phyloP scores from a whole-genome alignment of 768 basidiomycete species.

The Agaricus sinodeliciosus region DNA sequence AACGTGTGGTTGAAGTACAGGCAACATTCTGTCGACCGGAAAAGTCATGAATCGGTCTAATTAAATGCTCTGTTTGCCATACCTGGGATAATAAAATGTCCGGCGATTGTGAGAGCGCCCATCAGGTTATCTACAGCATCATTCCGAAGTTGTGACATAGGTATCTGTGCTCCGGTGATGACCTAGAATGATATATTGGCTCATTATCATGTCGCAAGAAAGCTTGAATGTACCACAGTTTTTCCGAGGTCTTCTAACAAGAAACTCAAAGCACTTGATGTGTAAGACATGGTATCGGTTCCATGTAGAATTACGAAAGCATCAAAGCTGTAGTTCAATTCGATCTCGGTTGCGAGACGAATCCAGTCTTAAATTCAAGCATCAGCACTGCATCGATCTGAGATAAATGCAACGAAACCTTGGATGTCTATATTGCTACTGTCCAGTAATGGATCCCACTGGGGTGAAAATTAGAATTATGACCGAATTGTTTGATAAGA shows the following conservation, averaged over 20 bases:
- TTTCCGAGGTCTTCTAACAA: slow-evolving; percentile 90
- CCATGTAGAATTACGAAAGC: slow-evolving; percentile 90
- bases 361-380: slow-evolving; percentile 63
- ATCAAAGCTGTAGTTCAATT: slow-evolving; percentile 89
- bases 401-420: slow-evolving; percentile 33
- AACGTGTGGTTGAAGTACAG: slow-evolving; percentile 89
- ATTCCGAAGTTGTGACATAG: slow-evolving; percentile 85
- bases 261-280: slow-evolving; percentile 85
- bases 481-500: slow-evolving; percentile 4
- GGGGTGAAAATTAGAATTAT: slow-evolving; percentile 11
- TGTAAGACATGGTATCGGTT: slow-evolving; percentile 89
- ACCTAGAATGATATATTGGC: slow-evolving; percentile 40
- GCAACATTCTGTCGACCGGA: slow-evolving; percentile 53
- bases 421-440: slow-evolving; percentile 85
- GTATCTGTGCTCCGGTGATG: slow-evolving; percentile 90
- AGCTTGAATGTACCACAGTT: slow-evolving; percentile 54
- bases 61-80: slow-evolving; percentile 4
- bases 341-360: slow-evolving; percentile 85
- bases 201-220: background rate
- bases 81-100: slow-evolving; percentile 91
- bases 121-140: slow-evolving; percentile 92
- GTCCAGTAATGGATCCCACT: slow-evolving; percentile 88
- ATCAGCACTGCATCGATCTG: background rate
- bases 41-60: background rate
- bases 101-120: slow-evolving; percentile 83